These are phyloP conservation scores for Chionographis japonica DNA, from an alignment of 106 monocot genomes.

Conservation along the genomic window DNA sequence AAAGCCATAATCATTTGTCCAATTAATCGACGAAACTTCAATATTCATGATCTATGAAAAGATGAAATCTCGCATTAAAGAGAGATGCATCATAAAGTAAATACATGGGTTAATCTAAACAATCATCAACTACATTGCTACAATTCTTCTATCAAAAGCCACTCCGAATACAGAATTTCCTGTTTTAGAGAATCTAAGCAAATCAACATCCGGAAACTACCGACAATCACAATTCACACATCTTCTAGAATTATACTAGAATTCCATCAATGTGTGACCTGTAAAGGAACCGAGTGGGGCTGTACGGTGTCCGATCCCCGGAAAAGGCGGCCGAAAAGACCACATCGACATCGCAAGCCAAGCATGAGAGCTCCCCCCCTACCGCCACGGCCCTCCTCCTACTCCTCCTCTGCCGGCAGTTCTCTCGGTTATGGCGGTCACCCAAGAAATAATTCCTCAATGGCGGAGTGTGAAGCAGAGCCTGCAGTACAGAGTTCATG, in stretches of 20 bases:
- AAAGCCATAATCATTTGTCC: no score
- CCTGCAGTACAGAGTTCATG: constrained; percentile 69
- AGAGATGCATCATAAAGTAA: no score
- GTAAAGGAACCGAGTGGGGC: constrained; percentile 61
- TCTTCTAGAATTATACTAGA: background rate
- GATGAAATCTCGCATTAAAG: no score
- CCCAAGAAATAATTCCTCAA: constrained; percentile 44
- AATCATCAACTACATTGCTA: no score
- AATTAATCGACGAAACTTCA: no score
- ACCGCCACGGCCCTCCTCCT: constrained; percentile 13
- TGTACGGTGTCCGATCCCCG: constrained; percentile 45
- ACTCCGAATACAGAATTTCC: no score
- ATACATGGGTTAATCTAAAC: no score
- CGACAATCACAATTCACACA: no score
- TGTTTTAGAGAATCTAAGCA: no score
- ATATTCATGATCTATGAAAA: no score
- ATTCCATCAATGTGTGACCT: constrained; percentile 29
- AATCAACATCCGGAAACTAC: no score
- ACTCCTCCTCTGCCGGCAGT: constrained; percentile 30
- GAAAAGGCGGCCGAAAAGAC: constrained; percentile 45
- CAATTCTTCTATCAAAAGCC: no score
- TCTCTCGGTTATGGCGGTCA: constrained; percentile 26
- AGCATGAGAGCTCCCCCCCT: constrained; percentile 22
- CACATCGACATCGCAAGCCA: constrained; percentile 41
- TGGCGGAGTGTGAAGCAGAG: constrained; percentile 50